phyloP scores from a whole-genome alignment of 768 basidiomycete genomes.

The Leucogyrophana mollusca region DNA sequence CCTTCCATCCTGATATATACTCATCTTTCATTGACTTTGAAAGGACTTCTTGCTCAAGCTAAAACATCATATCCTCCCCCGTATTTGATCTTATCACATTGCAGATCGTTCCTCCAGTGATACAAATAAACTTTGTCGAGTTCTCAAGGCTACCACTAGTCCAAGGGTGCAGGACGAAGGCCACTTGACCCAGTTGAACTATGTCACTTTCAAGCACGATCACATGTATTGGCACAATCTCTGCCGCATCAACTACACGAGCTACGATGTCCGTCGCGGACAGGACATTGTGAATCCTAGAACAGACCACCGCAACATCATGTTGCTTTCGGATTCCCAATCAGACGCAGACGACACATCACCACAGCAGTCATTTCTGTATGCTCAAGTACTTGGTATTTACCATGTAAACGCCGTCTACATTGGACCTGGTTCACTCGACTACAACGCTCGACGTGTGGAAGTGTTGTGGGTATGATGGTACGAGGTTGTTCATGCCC shows the following conservation, averaged over 20 bases:
- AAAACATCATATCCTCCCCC: constrained; percentile 29
- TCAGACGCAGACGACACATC: background rate
- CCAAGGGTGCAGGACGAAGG: too few species aligned
- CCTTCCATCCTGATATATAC: too few species aligned
- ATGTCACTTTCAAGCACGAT: constrained; percentile 23
- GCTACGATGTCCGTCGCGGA: background rate
- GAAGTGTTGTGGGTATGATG: constrained; percentile 4
- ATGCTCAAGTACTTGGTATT: constrained; percentile 2
- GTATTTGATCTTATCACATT: constrained; percentile 3
- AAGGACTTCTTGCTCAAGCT: constrained; percentile 31
- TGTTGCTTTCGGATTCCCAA: constrained; percentile 20
- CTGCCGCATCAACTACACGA: background rate
- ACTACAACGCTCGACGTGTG: background rate
- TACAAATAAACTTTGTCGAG: constrained; percentile 10
- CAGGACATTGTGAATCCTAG: background rate
- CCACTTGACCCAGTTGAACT: too few species aligned
- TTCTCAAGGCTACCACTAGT: too few species aligned
- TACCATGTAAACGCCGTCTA: background rate
- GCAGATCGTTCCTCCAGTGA: background rate
- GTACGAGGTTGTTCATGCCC: background rate
- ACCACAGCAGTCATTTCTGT: background rate
- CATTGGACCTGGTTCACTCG: background rate
- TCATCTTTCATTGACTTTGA: constrained; percentile 16
- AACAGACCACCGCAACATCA: constrained; percentile 28
- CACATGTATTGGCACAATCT: background rate